Conservation (phyloP, 2,329 filamentous ascomycete species). For the Pleomassaria siparia region DNA sequence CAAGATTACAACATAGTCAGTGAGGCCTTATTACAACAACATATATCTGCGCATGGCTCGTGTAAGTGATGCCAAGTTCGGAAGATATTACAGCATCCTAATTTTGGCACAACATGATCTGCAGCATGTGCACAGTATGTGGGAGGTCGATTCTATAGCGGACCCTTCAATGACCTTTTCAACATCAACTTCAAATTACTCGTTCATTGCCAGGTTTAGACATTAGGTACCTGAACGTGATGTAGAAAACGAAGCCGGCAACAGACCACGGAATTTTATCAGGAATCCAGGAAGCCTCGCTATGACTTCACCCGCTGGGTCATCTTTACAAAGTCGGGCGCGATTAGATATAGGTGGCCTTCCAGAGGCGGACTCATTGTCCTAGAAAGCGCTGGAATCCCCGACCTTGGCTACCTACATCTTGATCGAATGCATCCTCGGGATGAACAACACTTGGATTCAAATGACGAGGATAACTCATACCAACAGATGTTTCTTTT, state of each 20-base stretch:
- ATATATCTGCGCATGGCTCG: neutral
- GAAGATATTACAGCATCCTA: neutral
- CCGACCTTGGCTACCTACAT: slow-evolving; percentile 17
- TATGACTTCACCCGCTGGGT: slow-evolving; percentile 11
- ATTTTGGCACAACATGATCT: no score
- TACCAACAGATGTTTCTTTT: slow-evolving; percentile 16
- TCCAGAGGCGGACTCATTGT: slow-evolving; percentile 16
- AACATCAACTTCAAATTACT: no score
- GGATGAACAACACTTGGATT: slow-evolving; percentile 6
- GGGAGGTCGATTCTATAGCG: no score
- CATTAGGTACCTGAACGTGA: no score
- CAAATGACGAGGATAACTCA: slow-evolving; percentile 13
- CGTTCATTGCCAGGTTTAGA: no score
- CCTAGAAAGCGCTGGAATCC: slow-evolving; percentile 10
- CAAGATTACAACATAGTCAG: neutral
- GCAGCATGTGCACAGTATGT: no score
- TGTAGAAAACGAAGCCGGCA: no score
- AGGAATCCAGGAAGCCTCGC: no score
- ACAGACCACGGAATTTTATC: neutral
- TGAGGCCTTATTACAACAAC: neutral
- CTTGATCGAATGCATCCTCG: slow-evolving; percentile 15
- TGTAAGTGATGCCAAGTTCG: no score
- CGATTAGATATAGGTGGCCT: slow-evolving; percentile 14
- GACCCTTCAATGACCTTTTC: no score
- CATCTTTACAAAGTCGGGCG: slow-evolving; percentile 6